A percentile compares a stretch with the other conserved stretches of the same genome.
phyloP scores from a whole-genome alignment of 306 rosid species.

The Casuarina cunninghamiana region DNA sequence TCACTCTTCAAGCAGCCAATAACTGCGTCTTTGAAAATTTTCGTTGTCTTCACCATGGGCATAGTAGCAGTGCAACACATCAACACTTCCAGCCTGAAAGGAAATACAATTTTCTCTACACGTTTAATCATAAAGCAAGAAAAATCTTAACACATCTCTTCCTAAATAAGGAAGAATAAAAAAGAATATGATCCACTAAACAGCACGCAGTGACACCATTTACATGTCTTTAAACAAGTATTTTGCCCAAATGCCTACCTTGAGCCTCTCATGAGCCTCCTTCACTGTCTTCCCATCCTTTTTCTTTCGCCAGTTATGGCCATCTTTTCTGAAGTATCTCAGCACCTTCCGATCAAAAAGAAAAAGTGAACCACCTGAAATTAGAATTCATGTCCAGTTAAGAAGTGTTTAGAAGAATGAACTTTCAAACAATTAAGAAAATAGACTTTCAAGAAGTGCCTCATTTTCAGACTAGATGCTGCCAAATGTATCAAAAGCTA shows the following conservation, averaged over 20 bases:
- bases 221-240: not conserved
- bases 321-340: slow-evolving; percentile 91
- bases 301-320: slow-evolving; percentile 96
- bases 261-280: slow-evolving; percentile 95
- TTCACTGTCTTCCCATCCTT: slow-evolving; percentile 86
- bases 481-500: slow-evolving; percentile 1
- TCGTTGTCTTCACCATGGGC: slow-evolving; percentile 90
- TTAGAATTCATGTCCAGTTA: slow-evolving; percentile 27
- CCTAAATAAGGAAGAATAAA: slow-evolving; percentile 16
- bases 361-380: slow-evolving; percentile 88
- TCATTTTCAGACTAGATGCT: not conserved
- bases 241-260: slow-evolving; percentile 46
- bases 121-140: slow-evolving; percentile 7
- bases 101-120: slow-evolving; percentile 17
- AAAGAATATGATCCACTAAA: not conserved
- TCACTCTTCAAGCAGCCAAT: slow-evolving; percentile 95
- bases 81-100: slow-evolving; percentile 77
- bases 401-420: slow-evolving; percentile 13
- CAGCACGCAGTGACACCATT: not conserved
- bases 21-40: slow-evolving; percentile 82
- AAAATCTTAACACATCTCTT: slow-evolving; percentile 15
- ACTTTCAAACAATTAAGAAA: not conserved
- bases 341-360: slow-evolving; percentile 87
- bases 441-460: not conserved
- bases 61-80: slow-evolving; percentile 83